Base-by-base conservation (phyloP, 108 stramenopile species). In the Cylindrotheca closterium region DNA sequence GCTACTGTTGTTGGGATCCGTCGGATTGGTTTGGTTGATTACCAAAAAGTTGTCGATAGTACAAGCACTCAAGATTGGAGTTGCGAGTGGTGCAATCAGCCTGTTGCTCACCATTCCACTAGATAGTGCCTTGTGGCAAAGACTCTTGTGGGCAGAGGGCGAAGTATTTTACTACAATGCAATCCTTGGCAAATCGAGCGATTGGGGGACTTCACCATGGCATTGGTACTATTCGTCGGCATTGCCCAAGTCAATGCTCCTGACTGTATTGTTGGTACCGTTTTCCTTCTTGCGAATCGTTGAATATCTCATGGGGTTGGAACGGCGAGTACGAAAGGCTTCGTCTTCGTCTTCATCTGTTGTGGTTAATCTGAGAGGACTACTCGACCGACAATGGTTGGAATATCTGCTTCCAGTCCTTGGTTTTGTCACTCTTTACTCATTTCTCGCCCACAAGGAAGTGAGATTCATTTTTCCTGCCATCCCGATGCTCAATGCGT, bases 111-210 rank as follows among this genome's bases (percentile, higher is more conserved):
- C 94, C 25, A 78, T 93, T 31, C 91, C 89, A 7, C 54, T 98
- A 22, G 98, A 99, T 68, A 89, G 91, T 24, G 29, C 81, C 30
- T 62, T 99, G 68, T 97, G 96, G 96, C 80, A 80, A 73, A 51
- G 84, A 42, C 62, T 66, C 10, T 58, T 99, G n/a, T 99, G 99
- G 99, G 96, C 99, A 7, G 99, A 99, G 74, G 96, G 96, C 33
- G 82, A 78, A 55, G 99, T 99, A 1, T 89, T 98, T 55, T 95
- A 92, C 50, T 98, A 89, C 77, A 99, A 99, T 74, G 83, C 97
- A 8, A 71, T 98, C 58, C 80, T 94, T 31, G 96, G 97, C 70
- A 89, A 86, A 49, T 95, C 93, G n/a, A 70, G 75, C 25, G 93
- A 97, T 60, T 99, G 96, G 96, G 99, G 99, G 21, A 78, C 79